A percentile compares a stretch with the other conserved stretches of the same genome.
Conservation (phyloP, 1,139 yeast genomes). For the Debaryomyces udenii region DNA sequence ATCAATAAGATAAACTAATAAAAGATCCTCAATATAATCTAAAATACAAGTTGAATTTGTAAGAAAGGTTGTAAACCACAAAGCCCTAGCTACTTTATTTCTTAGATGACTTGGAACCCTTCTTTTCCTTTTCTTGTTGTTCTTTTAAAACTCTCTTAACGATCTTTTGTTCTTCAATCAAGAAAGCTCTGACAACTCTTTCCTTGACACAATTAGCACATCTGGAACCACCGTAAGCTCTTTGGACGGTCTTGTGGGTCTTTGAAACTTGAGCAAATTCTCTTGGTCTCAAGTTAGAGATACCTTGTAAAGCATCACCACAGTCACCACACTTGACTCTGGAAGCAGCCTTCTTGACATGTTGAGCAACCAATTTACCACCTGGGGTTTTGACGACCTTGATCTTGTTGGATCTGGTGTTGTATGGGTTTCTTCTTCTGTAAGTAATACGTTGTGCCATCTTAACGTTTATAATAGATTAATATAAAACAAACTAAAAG, state of each 20-base stretch:
- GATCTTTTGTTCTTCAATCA: conserved; percentile 98
- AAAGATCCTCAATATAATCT: conserved; percentile 3
- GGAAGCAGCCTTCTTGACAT: conserved; percentile 91
- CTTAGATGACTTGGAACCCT: conserved; percentile 42
- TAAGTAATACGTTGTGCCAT: conserved; percentile 58
- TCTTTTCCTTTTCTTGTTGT: conserved; percentile 83
- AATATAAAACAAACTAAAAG: too few species aligned
- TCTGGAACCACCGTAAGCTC: conserved; percentile 99
- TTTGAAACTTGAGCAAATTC: conserved; percentile 91
- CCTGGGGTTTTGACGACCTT: conserved; percentile 99
- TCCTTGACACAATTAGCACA: conserved; percentile 98
- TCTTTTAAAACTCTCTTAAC: conserved; percentile 98
- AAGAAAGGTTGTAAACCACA: neutral
- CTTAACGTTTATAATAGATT: conserved; percentile 13
- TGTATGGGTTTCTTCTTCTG: conserved; percentile 67
- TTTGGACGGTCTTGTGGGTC: conserved; percentile 96
- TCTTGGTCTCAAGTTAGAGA: conserved; percentile 96
- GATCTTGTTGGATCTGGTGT: conserved; percentile 98
- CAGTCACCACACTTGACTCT: conserved; percentile 99
- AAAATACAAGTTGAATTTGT: conserved; percentile 9
- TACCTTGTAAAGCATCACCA: conserved; percentile 89
- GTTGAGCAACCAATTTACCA: conserved; percentile 97
- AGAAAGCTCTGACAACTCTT: conserved; percentile 98
- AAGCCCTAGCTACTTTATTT: conserved; percentile 2
- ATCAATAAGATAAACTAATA: conserved; percentile 4